Conservation (phyloP, 139 green algal genomes). For the Coelastrella sp. region DNA sequence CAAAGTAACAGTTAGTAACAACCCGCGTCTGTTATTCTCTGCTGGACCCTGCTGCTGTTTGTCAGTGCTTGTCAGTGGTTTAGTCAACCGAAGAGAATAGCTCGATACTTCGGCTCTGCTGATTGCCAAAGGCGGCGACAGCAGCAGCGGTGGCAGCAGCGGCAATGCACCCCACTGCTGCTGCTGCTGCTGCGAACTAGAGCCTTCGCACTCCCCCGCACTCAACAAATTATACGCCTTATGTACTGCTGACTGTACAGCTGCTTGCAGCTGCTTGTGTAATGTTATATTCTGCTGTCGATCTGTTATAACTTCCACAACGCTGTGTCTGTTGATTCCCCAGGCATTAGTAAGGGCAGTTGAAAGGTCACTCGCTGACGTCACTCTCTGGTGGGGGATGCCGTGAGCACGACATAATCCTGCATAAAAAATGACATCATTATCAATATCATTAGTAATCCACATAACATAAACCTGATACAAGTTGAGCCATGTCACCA, state of each 20-base stretch:
- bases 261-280: constrained; percentile 77
- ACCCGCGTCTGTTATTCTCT: constrained; percentile 44
- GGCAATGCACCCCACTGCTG: not conserved
- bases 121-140: not conserved
- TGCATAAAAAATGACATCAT: constrained; percentile 33
- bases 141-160: constrained; percentile 11
- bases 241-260: constrained; percentile 55
- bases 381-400: constrained; percentile 83
- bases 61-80: constrained; percentile 69
- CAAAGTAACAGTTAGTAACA: constrained; percentile 65
- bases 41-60: not conserved
- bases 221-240: not conserved
- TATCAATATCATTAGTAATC: not conserved
- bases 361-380: constrained; percentile 61
- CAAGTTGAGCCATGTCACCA: no score
- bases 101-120: constrained; percentile 15
- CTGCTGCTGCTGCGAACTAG: constrained; percentile 15
- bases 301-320: constrained; percentile 89
- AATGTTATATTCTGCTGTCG: constrained; percentile 76
- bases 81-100: constrained; percentile 73
- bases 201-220: no score
- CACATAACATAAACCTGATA: not conserved
- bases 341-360: constrained; percentile 81
- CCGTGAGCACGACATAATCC: constrained; percentile 83
- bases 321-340: constrained; percentile 82